Percentiles rank a stretch among this genome's conserved stretches.
These are phyloP conservation scores for Trypanosoma mega DNA, from an alignment of 208 protist species.

Conservation along the genomic window DNA sequence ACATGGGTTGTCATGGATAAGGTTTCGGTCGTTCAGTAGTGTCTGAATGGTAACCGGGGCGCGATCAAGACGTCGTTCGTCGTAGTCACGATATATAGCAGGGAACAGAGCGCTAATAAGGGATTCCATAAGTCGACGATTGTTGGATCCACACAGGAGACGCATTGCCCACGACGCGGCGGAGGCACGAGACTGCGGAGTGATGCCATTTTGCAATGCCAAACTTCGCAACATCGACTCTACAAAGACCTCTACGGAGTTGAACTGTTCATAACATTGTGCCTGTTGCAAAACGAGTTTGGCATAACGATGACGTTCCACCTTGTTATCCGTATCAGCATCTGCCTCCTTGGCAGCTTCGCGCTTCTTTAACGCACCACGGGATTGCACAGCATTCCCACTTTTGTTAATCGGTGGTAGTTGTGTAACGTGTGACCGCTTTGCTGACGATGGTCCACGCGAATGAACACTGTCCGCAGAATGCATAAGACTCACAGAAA, in stretches of 20 bases:
- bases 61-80: constrained; percentile 29
- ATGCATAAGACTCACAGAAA: too few species aligned
- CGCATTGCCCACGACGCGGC: constrained; percentile 74
- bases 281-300: constrained; percentile 52
- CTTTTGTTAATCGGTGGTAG: too few species aligned
- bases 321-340: constrained; percentile 41
- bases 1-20: constrained; percentile 70
- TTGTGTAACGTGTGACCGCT: background rate
- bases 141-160: constrained; percentile 40
- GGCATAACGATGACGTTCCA: constrained; percentile 74
- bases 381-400: too few species aligned
- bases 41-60: constrained; percentile 54
- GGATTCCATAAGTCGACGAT: constrained; percentile 31
- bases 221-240: constrained; percentile 75
- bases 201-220: constrained; percentile 25
- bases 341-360: constrained; percentile 25
- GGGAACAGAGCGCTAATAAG: constrained; percentile 62
- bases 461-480: background rate
- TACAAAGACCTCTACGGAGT: constrained; percentile 76
- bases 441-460: background rate
- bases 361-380: background rate
- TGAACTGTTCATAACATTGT: constrained; percentile 45
- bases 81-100: constrained; percentile 75
- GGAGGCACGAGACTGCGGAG: constrained; percentile 39
- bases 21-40: constrained; percentile 44